Evolutionary conservation across 2,329 filamentous ascomycete genomes (phyloP), one percentile per base, ranked within the genome.

Genomic region (Apiospora koreana): DNA sequence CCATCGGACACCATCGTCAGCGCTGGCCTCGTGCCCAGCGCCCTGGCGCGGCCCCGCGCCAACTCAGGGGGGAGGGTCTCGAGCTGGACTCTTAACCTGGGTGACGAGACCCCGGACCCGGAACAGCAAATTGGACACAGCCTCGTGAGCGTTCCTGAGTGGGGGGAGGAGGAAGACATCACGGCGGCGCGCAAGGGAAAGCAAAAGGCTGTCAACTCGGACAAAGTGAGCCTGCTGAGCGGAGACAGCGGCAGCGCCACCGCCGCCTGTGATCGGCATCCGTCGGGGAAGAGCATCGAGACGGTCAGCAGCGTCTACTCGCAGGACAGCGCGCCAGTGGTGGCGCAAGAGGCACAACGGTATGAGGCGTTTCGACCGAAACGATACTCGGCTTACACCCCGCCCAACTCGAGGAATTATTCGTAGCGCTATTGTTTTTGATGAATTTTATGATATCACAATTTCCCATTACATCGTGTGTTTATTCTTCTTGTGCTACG

Each of bases 71-170:
- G 71, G 38, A 70, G 76, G 9, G 76, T 76, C 67, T 65, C 70
- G 14, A 79, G 77, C 70, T 68, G 73, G 45, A 76, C 78, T 64
- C 75, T 73, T n/a, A 74, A 74, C 42, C 64, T 77, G 28, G 72
- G 70, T 54, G 54, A 66, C 10, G 72, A 58, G 41, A 71, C 67
- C 18, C 70, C 69, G 25, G 68, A 48, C 9, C 9, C 8, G 25
- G 68, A 62, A 1, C 69, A 69, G 70, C 43, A 68, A n/a, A 38
- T 69, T 64, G 74, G 74, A 28, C 77, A 76, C 42, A 79, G 77
- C 43, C 72, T 79, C 9, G 75, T 76, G 42, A 75, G 75, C 65
- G 77, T 79, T 14, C 77, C 77, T 6, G 78, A 79, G 71, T 72
- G 70, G 10, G 75, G 73, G 18, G 77, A 78, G 41, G 75, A 76